phyloP scores from a whole-genome alignment of 768 basidiomycete species.

The Hortiboletus campestris region DNA sequence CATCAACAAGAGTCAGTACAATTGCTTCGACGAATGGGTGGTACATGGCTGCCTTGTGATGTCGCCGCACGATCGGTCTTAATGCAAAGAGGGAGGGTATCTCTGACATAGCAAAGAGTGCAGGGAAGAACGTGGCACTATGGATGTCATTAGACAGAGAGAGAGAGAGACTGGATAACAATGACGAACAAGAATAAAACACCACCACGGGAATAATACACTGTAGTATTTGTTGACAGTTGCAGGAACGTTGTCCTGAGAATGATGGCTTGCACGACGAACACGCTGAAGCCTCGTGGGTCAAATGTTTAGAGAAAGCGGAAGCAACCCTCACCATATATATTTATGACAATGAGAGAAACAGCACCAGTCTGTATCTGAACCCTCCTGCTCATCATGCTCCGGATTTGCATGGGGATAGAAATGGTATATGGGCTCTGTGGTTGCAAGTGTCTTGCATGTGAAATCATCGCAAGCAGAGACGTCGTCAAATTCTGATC shows the following conservation, averaged over 20 bases:
- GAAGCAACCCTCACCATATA: conserved; percentile 10
- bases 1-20: conserved; percentile 47
- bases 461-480: too few relatives aligned
- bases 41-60: conserved; percentile 47
- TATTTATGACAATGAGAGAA: conserved; percentile 31
- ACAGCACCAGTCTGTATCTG: conserved; percentile 45
- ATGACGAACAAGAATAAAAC: conserved; percentile 69
- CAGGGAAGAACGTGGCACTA: conserved; percentile 58
- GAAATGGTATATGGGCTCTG: conserved; percentile 50
- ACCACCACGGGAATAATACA: conserved; percentile 65
- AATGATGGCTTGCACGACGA: conserved; percentile 31
- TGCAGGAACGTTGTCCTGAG: conserved; percentile 45
- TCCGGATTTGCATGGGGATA: conserved; percentile 45
- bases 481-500: too few relatives aligned
- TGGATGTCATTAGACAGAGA: not conserved
- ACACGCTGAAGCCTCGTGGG: conserved; percentile 35
- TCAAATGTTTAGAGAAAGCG: not conserved
- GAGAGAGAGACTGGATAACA: accelerated
- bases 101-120: conserved; percentile 58
- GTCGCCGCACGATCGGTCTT: conserved; percentile 44
- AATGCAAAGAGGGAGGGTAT: conserved; percentile 48
- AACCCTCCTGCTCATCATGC: conserved; percentile 46
- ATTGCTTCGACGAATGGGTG: conserved; percentile 48
- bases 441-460: conserved; percentile 44
- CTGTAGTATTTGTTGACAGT: conserved; percentile 37